Evolutionary conservation across 1,284 basidiomycete genomes (phyloP).

Genomic region (Leccinum pseudoinsigne): DNA sequence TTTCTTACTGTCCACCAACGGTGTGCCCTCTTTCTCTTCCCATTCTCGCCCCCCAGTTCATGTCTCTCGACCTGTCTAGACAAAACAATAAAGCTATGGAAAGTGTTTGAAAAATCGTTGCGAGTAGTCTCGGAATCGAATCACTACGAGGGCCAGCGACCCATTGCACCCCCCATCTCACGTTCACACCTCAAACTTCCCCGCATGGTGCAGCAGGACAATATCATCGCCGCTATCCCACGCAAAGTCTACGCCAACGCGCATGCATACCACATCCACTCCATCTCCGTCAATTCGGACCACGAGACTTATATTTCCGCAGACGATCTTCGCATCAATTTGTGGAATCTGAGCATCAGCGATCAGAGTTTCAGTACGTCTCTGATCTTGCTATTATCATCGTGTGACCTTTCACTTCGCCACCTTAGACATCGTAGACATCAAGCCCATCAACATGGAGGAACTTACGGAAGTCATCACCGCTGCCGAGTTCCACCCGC

Average conservation of each 20-base stretch:
- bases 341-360: constrained; percentile 98
- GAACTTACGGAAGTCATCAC: constrained; percentile 99
- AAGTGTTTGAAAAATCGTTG: constrained; percentile 98
- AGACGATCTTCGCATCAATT: constrained; percentile 95
- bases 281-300: constrained; percentile 98
- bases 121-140: constrained; percentile 98
- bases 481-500: constrained; percentile 97
- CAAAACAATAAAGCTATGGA: constrained; percentile 99
- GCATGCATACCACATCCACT: constrained; percentile 99
- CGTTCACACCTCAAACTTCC: constrained; percentile 74
- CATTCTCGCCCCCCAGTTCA: neutral
- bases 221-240: constrained; percentile 97
- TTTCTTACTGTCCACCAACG: constrained; percentile 96
- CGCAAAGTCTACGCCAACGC: constrained; percentile 99
- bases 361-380: constrained; percentile 98
- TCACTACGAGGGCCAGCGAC: constrained; percentile 77
- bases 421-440: constrained; percentile 93
- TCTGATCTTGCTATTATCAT: neutral
- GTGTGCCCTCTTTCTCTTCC: constrained; percentile 43
- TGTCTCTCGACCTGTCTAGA: constrained; percentile 53
- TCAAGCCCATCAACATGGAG: constrained; percentile 99
- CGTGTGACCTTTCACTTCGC: constrained; percentile 14
- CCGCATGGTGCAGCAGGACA: constrained; percentile 92
- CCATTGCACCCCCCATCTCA: constrained; percentile 58
- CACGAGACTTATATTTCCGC: constrained; percentile 99